These are phyloP conservation scores for Patellaria atrata DNA, from an alignment of 495 filamentous ascomycete genomes.

Conservation along the genomic window DNA sequence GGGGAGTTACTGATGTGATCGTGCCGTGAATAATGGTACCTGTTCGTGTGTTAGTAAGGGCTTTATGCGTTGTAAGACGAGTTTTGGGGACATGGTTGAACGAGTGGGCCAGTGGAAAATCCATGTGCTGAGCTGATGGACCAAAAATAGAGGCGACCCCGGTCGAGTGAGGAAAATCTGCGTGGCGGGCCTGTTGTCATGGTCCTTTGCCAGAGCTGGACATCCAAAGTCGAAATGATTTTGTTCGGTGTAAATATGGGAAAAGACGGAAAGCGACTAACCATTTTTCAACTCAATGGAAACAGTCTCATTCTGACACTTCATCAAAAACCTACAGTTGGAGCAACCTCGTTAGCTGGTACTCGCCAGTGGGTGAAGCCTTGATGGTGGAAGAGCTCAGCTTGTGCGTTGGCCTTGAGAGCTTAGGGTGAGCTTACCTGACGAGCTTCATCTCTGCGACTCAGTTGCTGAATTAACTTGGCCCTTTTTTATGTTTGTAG, in stretches of 20 bases:
- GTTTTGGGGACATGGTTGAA: background rate
- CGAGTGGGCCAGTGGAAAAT: background rate
- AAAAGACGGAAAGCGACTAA: constrained; percentile 24
- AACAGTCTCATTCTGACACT: constrained; percentile 94
- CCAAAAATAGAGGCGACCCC: background rate
- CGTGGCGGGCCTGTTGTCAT: background rate
- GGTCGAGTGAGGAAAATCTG: background rate
- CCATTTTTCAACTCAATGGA: constrained; percentile 98
- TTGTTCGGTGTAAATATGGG: background rate
- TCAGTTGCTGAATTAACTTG: too few relatives aligned
- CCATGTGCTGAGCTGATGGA: background rate
- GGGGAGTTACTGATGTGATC: constrained; percentile 82
- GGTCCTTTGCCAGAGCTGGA: background rate
- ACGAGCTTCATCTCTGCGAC: constrained; percentile 84
- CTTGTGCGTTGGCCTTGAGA: constrained; percentile 26
- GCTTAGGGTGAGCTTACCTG: constrained; percentile 47
- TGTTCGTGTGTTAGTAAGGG: constrained; percentile 25
- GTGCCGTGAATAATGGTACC: constrained; percentile 93
- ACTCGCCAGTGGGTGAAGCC: constrained; percentile 13
- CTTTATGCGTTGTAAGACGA: background rate
- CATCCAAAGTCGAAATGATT: background rate
- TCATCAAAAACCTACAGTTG: constrained; percentile 80
- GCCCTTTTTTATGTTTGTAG: too few relatives aligned
- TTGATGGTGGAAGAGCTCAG: constrained; percentile 24
- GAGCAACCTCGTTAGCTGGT: constrained; percentile 26